Conservation (phyloP, 805 yeast species). For the Blastobotrys robertii region DNA sequence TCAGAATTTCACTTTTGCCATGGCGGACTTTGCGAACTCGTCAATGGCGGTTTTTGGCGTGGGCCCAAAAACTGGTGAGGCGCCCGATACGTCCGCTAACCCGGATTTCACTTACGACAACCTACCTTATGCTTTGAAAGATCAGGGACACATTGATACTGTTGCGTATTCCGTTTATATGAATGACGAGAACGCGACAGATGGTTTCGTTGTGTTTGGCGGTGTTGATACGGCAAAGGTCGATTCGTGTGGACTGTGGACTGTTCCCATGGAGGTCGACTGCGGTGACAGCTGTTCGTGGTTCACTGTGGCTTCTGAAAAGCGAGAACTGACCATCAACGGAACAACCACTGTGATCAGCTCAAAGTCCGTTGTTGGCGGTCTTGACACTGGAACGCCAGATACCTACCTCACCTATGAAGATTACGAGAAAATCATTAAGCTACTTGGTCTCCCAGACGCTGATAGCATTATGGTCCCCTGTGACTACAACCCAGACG, state of each 20-base stretch:
- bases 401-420: too few relatives aligned
- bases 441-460: too few relatives aligned
- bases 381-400: too few relatives aligned
- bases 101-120: slow-evolving; percentile 13
- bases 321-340: too few relatives aligned
- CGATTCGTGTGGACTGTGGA: slow-evolving; percentile 36
- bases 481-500: too few relatives aligned
- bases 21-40: slow-evolving; percentile 59
- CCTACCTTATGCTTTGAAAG: slow-evolving; percentile 27
- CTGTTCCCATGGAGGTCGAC: slow-evolving; percentile 9
- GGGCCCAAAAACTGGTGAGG: slow-evolving; percentile 27
- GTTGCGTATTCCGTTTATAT: slow-evolving; percentile 42
- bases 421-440: too few relatives aligned
- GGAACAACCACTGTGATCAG: too few relatives aligned
- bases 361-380: too few relatives aligned
- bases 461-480: too few relatives aligned
- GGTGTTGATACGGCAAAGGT: slow-evolving; percentile 53
- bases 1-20: slow-evolving; percentile 54
- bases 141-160: slow-evolving; percentile 33
- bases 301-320: too few relatives aligned
- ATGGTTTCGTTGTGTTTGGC: slow-evolving; percentile 57
- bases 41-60: slow-evolving; percentile 43
- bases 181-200: slow-evolving; percentile 17
- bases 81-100: slow-evolving; percentile 20
- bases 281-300: too few relatives aligned